Base-by-base conservation (phyloP, 805 yeast genomes). In the Pichia membranifaciens region DNA sequence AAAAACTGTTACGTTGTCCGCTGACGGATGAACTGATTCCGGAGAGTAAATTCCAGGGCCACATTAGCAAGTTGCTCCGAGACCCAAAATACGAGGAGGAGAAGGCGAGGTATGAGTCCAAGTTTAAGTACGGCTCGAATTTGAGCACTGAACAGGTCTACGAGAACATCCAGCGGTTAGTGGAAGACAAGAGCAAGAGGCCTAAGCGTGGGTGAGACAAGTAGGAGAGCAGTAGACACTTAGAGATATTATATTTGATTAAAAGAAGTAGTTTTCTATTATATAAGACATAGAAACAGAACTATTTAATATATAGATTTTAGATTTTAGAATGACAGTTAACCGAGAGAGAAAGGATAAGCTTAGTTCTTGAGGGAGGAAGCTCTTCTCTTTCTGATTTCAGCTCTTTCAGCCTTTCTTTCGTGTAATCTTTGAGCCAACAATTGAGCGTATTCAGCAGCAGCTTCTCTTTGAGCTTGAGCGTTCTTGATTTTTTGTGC, bases 311-410 rank as follows among this genome's bases (percentile, higher is more conserved):
- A n/a, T 33, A 33, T 33, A 33, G 36, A 33, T 29, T 42, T 35
- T 22, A 22, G 42, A 39, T 12, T 39, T 39, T 39, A 22, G 31
- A 39, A 6, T 22, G 31, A 41, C 36, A 25, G 34, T 20, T 17
- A 9, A 33, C 20, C 36, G 20, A 33, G 17, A 6, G 36, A 33
- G n/a, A 12, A 33, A 33, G 16, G 16, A 33, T 6, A 12, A 33
- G n/a, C 56, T 62, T 39, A 84, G 81, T 90, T 89, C 79, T 85
- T 88, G 75, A 93, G 83, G 66, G 98, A 93, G 68, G 97, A 90
- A 74, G 99, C 98, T 83, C 99, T 89, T 86, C 97, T 89, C 96
- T 91, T 91, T 81, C 86, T 89, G 77, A 86, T 82, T 81, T 89
- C 97, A 77, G 96, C 96, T 81, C 81, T 87, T 78, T 88, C 96